These are phyloP conservation scores for Gracilaria domingensis DNA, from an alignment of 23 red algal genomes.

Conservation along the genomic window DNA sequence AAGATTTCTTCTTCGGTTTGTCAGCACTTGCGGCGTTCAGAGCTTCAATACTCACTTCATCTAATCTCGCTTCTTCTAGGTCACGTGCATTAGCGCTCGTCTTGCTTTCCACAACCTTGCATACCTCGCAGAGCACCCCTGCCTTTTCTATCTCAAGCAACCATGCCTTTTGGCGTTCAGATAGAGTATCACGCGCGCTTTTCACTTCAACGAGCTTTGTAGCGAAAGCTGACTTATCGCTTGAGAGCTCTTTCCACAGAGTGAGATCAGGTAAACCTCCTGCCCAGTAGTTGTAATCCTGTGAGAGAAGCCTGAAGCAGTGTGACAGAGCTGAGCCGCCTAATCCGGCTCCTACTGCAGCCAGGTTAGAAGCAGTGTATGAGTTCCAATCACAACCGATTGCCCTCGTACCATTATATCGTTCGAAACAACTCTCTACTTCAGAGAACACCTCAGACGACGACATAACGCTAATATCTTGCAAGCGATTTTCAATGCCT, in stretches of 20 bases:
- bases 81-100: constrained; percentile 46
- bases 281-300: constrained; percentile 87
- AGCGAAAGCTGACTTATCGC: not conserved
- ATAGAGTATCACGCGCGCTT: constrained; percentile 77
- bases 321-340: constrained; percentile 61
- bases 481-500: constrained; percentile 68
- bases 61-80: constrained; percentile 34
- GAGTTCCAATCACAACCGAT: constrained; percentile 49
- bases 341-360: constrained; percentile 58
- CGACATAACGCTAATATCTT: constrained; percentile 27
- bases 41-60: constrained; percentile 27
- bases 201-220: constrained; percentile 91
- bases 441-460: constrained; percentile 33
- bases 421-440: constrained; percentile 25
- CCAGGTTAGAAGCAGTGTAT: constrained; percentile 53
- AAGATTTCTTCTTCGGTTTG: not conserved
- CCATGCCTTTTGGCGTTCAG: constrained; percentile 81
- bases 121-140: constrained; percentile 76
- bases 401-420: constrained; percentile 14
- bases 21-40: constrained; percentile 15
- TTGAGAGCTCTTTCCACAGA: constrained; percentile 64
- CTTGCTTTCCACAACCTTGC: constrained; percentile 75
- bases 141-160: constrained; percentile 60
- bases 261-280: constrained; percentile 88
- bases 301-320: constrained; percentile 65